Evolutionary conservation across 176 grass and related monocot genomes (phyloP).

Genomic region (Zoysia japonica): DNA sequence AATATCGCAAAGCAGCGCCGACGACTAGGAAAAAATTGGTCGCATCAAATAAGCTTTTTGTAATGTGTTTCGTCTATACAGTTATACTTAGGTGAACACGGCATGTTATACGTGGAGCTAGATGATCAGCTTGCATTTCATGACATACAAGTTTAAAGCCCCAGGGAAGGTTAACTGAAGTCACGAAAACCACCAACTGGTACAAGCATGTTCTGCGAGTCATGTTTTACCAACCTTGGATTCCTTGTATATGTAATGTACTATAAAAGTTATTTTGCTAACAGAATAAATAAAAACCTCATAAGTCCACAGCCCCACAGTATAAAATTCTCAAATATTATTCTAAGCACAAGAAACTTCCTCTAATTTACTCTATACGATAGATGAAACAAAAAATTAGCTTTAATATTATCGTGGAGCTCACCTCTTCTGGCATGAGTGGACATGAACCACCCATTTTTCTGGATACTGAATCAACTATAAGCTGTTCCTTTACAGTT

Average conservation of each 20-base stretch:
- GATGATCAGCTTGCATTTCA: conserved; percentile 1
- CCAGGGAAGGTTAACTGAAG: not conserved
- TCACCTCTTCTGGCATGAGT: conserved; percentile 97
- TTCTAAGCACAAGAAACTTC: not conserved
- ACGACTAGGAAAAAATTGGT: not conserved
- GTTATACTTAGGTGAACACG: not conserved
- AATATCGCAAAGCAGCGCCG: not conserved
- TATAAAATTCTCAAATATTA: not conserved
- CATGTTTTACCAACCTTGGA: conserved; percentile 23
- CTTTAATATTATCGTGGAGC: conserved; percentile 25
- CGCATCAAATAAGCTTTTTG: not conserved
- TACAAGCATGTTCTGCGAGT: conserved; percentile 1
- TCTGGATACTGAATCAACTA: conserved; percentile 78
- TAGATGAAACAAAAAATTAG: conserved; percentile 1
- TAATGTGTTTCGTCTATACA: not conserved
- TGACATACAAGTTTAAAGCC: not conserved
- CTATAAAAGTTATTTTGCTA: conserved; percentile 7
- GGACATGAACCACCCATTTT: conserved; percentile 90
- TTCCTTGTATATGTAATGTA: conserved; percentile 12
- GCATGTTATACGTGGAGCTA: not conserved
- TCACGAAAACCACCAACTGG: conserved; percentile 8
- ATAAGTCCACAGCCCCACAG: not conserved
- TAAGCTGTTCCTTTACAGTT: conserved; percentile 69
- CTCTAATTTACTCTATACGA: not conserved
- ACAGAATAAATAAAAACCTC: not conserved